These are phyloP conservation scores for Yamadazyma tumulicola DNA, from an alignment of 805 yeast genomes.

Conservation along the genomic window DNA sequence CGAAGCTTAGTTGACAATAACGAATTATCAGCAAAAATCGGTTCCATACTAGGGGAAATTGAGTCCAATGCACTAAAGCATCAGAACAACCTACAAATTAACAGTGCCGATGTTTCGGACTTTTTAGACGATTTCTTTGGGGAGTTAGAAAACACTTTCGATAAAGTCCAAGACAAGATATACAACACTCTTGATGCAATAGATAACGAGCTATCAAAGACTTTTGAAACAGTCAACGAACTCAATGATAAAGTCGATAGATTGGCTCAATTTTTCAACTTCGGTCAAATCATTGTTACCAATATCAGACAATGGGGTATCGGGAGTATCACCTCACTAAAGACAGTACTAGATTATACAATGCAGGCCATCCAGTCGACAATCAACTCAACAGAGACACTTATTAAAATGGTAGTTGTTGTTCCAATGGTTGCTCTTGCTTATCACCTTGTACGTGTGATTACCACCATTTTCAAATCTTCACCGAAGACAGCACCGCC, in stretches of 20 bases:
- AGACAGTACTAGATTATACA: too few species aligned
- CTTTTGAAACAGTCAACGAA: constrained; percentile 9
- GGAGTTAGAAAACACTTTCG: constrained; percentile 4
- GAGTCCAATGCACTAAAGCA: constrained; percentile 3
- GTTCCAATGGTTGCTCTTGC: too few species aligned
- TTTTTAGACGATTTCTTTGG: constrained; percentile 7
- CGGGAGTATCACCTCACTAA: too few species aligned
- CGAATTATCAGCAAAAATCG: constrained; percentile 5
- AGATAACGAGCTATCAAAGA: constrained; percentile 8
- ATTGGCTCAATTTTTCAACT: background rate
- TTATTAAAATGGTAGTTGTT: too few species aligned
- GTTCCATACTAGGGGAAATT: constrained; percentile 1
- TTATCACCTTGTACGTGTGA: too few species aligned
- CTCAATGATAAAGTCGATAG: constrained; percentile 2
- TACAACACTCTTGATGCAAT: constrained; percentile 7
- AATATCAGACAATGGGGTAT: too few species aligned
- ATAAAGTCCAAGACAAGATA: constrained; percentile 7
- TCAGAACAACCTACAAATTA: background rate
- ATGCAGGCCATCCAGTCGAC: too few species aligned
- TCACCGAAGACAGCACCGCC: too few species aligned
- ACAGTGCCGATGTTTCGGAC: background rate
- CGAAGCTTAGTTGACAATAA: constrained; percentile 5
- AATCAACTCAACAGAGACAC: too few species aligned
- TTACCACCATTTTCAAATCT: too few species aligned
- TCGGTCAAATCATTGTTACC: too few species aligned